Conservation (phyloP, 2,329 filamentous ascomycete genomes). For the Blastomyces silverae region DNA sequence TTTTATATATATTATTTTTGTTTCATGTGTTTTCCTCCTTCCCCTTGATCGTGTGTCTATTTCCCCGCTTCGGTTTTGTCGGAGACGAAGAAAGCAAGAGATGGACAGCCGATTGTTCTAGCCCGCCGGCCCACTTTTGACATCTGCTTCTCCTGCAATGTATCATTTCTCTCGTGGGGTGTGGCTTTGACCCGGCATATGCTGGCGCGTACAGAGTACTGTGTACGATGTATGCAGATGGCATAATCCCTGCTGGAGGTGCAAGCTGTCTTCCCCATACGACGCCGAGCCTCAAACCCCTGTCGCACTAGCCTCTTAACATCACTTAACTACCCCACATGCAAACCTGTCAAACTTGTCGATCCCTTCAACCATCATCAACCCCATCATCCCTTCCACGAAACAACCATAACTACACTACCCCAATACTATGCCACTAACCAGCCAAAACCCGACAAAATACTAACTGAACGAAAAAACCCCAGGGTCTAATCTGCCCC, state of each 20-base stretch:
- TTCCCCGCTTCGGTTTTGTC: background rate
- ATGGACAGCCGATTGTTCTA: background rate
- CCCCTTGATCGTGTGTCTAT: no score
- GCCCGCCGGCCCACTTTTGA: background rate
- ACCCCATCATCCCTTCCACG: background rate
- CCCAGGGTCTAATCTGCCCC: constrained; percentile 43
- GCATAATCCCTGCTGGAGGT: background rate
- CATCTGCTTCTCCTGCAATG: background rate
- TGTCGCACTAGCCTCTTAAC: no score
- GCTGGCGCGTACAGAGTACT: background rate
- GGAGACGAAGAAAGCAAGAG: background rate
- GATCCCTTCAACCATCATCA: no score
- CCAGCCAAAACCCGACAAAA: background rate
- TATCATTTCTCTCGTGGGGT: background rate
- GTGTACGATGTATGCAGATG: no score
- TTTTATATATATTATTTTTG: no score
- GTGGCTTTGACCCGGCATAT: background rate
- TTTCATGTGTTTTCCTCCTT: background rate
- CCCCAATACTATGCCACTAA: background rate
- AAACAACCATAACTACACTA: background rate
- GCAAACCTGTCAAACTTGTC: constrained; percentile 16
- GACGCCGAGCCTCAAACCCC: no score
- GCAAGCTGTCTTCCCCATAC: no score
- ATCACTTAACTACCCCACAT: constrained; percentile 12
- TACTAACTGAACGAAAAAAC: background rate